Percentiles rank a stretch among this genome's conserved stretches.
These are phyloP conservation scores for Amphichorda felina DNA, from an alignment of 2,329 filamentous ascomycete species.

Conservation along the genomic window DNA sequence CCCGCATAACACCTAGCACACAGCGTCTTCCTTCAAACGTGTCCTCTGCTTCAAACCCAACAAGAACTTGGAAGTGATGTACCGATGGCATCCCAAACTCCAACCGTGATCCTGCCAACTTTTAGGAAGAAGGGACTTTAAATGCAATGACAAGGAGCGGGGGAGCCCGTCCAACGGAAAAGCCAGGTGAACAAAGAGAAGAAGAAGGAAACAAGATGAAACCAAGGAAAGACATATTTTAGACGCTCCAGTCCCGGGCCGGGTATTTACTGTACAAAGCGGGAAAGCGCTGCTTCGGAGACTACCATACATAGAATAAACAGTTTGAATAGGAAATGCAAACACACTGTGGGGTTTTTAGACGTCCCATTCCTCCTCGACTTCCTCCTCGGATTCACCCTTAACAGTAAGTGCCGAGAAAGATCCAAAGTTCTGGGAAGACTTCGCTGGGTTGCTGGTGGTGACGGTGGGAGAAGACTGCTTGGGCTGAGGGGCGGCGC, in stretches of 20 bases:
- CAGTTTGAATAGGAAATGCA: neutral
- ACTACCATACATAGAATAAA: conserved; percentile 1
- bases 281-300: neutral
- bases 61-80: too few relatives aligned
- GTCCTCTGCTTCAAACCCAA: too few relatives aligned
- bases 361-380: conserved; percentile 39
- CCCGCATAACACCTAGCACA: too few relatives aligned
- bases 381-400: conserved; percentile 26
- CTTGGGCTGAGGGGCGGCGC: conserved; percentile 16
- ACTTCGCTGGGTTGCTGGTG: conserved; percentile 9
- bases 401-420: conserved; percentile 36
- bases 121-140: too few relatives aligned
- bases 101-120: too few relatives aligned
- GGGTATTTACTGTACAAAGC: conserved; percentile 1
- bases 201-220: neutral
- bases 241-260: too few relatives aligned
- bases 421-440: conserved; percentile 26
- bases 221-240: neutral
- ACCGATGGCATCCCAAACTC: too few relatives aligned
- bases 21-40: too few relatives aligned
- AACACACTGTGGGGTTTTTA: conserved; percentile 9
- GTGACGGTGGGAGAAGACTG: conserved; percentile 10
- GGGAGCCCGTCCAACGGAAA: too few relatives aligned
- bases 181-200: too few relatives aligned
- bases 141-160: too few relatives aligned